These are phyloP conservation scores for Fusarium sororula DNA, from an alignment of 2,329 filamentous ascomycete genomes.

Conservation along the genomic window DNA sequence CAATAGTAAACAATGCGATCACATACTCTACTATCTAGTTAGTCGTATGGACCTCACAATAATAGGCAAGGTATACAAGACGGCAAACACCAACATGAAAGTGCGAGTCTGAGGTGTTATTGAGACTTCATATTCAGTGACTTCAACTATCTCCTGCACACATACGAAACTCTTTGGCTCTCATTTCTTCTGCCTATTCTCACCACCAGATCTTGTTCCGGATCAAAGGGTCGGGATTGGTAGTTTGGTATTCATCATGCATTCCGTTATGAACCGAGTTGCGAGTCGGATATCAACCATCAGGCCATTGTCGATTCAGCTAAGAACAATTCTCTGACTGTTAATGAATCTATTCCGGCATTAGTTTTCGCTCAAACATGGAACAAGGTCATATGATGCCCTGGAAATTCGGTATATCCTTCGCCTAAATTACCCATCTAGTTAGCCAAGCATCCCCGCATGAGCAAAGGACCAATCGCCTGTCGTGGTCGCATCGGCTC, in stretches of 20 bases:
- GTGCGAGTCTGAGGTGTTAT: no score
- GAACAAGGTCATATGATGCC: neutral
- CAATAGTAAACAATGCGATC: neutral
- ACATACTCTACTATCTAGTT: no score
- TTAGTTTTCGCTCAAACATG: neutral
- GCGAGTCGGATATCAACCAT: neutral
- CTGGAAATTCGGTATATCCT: neutral
- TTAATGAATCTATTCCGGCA: neutral
- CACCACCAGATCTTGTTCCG: neutral
- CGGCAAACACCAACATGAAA: no score
- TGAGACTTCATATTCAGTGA: neutral
- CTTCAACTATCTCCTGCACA: neutral
- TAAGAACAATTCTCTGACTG: neutral
- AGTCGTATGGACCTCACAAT: neutral
- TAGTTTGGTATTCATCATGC: neutral
- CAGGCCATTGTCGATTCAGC: neutral
- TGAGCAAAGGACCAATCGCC: constrained; percentile 33
- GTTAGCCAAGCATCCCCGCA: constrained; percentile 13
- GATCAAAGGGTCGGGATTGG: neutral
- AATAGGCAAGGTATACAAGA: neutral
- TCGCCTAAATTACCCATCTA: neutral
- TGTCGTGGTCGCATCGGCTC: constrained; percentile 40
- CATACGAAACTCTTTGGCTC: neutral
- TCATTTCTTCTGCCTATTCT: neutral
- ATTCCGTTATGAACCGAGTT: neutral